These are phyloP conservation scores for Cryphonectria parasitica DNA, from an alignment of 2,329 filamentous ascomycete genomes.

Conservation along the genomic window DNA sequence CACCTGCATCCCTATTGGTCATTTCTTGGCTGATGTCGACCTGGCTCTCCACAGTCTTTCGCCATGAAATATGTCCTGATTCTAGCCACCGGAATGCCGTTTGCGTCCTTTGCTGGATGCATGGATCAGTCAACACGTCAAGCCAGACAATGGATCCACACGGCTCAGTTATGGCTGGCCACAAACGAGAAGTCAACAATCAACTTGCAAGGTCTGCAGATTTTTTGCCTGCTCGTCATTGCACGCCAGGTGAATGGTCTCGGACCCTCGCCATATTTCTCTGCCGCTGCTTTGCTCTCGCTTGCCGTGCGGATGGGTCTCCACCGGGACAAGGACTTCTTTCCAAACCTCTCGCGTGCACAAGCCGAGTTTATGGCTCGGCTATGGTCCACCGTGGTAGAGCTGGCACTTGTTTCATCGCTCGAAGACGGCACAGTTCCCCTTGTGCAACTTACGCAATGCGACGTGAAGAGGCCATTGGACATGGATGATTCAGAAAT, in stretches of 20 bases:
- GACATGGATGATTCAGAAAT: conserved; percentile 32
- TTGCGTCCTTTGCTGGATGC: conserved; percentile 44
- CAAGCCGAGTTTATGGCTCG: conserved; percentile 36
- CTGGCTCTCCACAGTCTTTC: conserved; percentile 41
- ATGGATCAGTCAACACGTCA: conserved; percentile 46
- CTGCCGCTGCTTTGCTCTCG: conserved; percentile 37
- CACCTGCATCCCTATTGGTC: neutral
- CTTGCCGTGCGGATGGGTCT: conserved; percentile 38
- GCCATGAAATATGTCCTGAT: conserved; percentile 56
- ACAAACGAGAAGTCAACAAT: conserved; percentile 42
- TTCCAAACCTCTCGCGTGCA: conserved; percentile 31
- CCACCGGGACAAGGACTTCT: conserved; percentile 35
- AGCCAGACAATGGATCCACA: conserved; percentile 55
- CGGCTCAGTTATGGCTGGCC: conserved; percentile 21
- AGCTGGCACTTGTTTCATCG: conserved; percentile 33
- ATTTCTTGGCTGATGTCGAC: neutral
- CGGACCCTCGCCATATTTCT: conserved; percentile 35
- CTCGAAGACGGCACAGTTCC: conserved; percentile 34
- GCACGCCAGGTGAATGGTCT: conserved; percentile 48
- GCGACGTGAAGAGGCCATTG: conserved; percentile 29
- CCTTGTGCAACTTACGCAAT: conserved; percentile 29
- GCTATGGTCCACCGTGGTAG: conserved; percentile 38
- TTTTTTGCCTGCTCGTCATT: conserved; percentile 55
- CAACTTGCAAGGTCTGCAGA: conserved; percentile 54
- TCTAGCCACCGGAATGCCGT: conserved; percentile 53